These are phyloP conservation scores for Debaryomycetaceae sp. DNA, from an alignment of 1,139 yeast species.

Conservation along the genomic window DNA sequence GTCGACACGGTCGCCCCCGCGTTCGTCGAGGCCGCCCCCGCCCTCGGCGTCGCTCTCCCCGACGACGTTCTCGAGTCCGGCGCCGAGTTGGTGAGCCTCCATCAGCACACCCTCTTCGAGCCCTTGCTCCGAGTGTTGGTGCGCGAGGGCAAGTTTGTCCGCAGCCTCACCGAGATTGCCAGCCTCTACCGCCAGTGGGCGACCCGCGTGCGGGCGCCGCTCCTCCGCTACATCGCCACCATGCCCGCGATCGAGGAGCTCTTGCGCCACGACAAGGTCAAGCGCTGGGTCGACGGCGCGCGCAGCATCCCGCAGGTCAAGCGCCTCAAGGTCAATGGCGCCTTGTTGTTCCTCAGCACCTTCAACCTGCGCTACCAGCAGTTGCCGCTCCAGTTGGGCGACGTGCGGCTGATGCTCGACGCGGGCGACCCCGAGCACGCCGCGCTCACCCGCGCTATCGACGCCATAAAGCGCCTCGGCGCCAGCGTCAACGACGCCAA, in stretches of 20 bases:
- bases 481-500: conserved; percentile 46
- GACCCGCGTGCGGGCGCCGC: conserved; percentile 48
- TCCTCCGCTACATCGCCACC: conserved; percentile 55
- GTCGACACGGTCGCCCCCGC: conserved; percentile 46
- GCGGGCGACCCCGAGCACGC: conserved; percentile 54
- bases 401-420: conserved; percentile 46
- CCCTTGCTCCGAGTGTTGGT: conserved; percentile 42
- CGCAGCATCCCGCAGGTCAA: conserved; percentile 35
- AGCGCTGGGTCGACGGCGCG: conserved; percentile 48
- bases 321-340: conserved; percentile 47
- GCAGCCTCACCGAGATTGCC: conserved; percentile 48
- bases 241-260: conserved; percentile 31
- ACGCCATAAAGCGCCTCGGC: conserved; percentile 33
- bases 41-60: conserved; percentile 43
- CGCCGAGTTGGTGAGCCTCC: conserved; percentile 55
- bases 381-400: conserved; percentile 61
- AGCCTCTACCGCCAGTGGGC: conserved; percentile 68
- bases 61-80: conserved; percentile 61
- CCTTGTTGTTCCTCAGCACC: conserved; percentile 67
- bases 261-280: conserved; percentile 42
- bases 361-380: conserved; percentile 73
- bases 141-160: conserved; percentile 63
- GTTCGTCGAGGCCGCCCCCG: conserved; percentile 42
- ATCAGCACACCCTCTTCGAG: conserved; percentile 50
- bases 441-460: conserved; percentile 51